Conservation (phyloP, 176 grass and related monocot species). For the Ensete glaucum region DNA sequence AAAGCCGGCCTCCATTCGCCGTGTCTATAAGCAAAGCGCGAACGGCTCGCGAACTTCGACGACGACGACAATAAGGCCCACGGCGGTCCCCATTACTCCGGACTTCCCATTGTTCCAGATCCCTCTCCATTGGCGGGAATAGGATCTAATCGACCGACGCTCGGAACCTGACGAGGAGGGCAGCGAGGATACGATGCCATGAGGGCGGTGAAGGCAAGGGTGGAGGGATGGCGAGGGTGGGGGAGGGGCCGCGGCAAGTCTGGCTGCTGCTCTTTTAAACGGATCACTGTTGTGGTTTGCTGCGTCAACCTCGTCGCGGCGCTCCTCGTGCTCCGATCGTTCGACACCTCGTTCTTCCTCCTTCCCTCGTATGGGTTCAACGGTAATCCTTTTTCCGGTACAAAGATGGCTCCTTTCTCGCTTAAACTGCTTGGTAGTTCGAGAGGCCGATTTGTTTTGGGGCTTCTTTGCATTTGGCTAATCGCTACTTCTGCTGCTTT, state of each 20-base stretch:
- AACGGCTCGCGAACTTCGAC: no score
- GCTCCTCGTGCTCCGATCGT: slow-evolving; percentile 65
- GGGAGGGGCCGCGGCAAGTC: slow-evolving; percentile 13
- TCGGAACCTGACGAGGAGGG: slow-evolving; percentile 21
- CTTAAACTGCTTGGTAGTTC: no score
- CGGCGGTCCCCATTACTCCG: no score
- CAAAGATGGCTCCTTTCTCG: slow-evolving; percentile 9
- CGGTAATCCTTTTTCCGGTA: slow-evolving; percentile 10
- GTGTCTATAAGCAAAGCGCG: no score
- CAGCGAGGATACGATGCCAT: slow-evolving; percentile 20
- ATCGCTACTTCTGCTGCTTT: slow-evolving; percentile 10
- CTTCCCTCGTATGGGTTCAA: not conserved
- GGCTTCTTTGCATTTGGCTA: slow-evolving; percentile 9
- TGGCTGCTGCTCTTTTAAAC: slow-evolving; percentile 58
- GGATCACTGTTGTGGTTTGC: slow-evolving; percentile 67
- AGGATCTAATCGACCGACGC: not conserved
- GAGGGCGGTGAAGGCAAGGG: slow-evolving; percentile 29
- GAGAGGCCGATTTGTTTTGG: not conserved
- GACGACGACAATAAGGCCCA: no score
- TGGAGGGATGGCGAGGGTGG: slow-evolving; percentile 53
- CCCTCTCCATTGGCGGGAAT: no score
- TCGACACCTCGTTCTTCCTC: slow-evolving; percentile 30
- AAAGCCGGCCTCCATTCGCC: no score
- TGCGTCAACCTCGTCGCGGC: slow-evolving; percentile 60
- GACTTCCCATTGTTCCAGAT: no score